phyloP scores from a whole-genome alignment of 2,329 filamentous ascomycete genomes.

The Parastagonospora nodorum region DNA sequence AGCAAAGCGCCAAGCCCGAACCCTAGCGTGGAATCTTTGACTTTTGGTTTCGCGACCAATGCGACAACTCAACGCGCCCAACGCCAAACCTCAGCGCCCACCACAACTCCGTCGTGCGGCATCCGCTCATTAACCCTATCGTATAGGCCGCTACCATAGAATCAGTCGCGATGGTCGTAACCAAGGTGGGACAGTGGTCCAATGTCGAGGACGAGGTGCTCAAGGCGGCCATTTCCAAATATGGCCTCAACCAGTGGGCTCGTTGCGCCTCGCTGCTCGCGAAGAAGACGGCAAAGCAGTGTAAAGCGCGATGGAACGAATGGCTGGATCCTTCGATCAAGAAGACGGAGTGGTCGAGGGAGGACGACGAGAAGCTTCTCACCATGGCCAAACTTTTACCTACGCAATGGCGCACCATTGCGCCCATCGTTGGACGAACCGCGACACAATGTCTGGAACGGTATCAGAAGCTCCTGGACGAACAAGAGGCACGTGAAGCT shows the following conservation, averaged over 20 bases:
- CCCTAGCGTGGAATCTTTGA: slow-evolving; percentile 13
- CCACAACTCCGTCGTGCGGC: slow-evolving; percentile 11
- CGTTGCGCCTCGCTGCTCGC: slow-evolving; percentile 96
- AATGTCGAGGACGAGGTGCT: slow-evolving; percentile 79
- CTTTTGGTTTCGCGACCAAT: slow-evolving; percentile 24
- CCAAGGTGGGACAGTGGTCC: slow-evolving; percentile 71
- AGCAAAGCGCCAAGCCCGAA: slow-evolving; percentile 18
- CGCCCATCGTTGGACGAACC: slow-evolving; percentile 92
- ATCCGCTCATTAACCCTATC: slow-evolving; percentile 5
- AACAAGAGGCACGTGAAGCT: slow-evolving; percentile 87
- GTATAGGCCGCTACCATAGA: not conserved
- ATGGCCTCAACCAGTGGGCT: slow-evolving; percentile 76
- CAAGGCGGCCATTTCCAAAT: slow-evolving; percentile 67
- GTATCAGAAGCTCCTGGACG: slow-evolving; percentile 94
- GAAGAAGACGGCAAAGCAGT: slow-evolving; percentile 97
- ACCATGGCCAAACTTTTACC: slow-evolving; percentile 98
- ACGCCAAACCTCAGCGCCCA: slow-evolving; percentile 15
- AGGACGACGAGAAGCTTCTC: slow-evolving; percentile 96
- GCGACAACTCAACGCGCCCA: slow-evolving; percentile 9
- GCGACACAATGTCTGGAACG: slow-evolving; percentile 96
- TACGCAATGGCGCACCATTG: slow-evolving; percentile 98
- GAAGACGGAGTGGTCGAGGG: slow-evolving; percentile 98
- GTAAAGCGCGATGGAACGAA: slow-evolving; percentile 97
- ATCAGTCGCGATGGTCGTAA: slow-evolving; percentile 61
- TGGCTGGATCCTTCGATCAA: slow-evolving; percentile 98